Conservation (phyloP, 495 filamentous ascomycete species). For the Friedmanniomyces endolithicus region DNA sequence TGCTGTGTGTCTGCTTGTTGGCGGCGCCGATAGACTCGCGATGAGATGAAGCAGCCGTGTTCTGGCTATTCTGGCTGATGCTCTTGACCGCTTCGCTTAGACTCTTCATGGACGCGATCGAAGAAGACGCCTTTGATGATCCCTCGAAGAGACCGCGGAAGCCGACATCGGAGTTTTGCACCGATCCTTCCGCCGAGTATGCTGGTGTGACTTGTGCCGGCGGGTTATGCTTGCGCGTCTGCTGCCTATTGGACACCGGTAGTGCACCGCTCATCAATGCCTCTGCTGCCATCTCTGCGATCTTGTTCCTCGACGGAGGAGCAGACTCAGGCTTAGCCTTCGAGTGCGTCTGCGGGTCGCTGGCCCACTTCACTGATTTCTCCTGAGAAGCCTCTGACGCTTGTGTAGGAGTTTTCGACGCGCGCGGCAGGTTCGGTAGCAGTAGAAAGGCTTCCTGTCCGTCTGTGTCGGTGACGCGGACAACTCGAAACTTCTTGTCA, state of each 20-base stretch:
- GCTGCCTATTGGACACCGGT: not conserved
- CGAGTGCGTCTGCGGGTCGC: not conserved
- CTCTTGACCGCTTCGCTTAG: not conserved
- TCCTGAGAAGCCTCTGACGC: not conserved
- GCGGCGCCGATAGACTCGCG: not conserved
- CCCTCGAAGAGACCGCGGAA: not conserved
- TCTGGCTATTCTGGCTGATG: slow-evolving; percentile 3
- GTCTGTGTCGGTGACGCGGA: slow-evolving; percentile 8
- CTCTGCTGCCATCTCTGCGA: not conserved
- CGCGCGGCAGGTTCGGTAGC: not conserved
- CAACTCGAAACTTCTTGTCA: not conserved
- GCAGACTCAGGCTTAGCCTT: not conserved
- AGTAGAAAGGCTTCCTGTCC: slow-evolving; percentile 10
- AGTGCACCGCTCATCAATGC: slow-evolving; percentile 1
- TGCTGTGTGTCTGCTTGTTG: not conserved
- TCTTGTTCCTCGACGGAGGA: not conserved
- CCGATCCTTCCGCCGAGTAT: not conserved
- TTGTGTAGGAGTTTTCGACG: not conserved
- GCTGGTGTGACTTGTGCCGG: not conserved
- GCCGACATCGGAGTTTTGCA: not conserved
- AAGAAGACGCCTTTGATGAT: not conserved
- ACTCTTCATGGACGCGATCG: not conserved
- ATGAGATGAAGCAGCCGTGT: not conserved
- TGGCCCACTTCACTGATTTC: not conserved
- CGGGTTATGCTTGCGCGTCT: not conserved